phyloP scores from a whole-genome alignment of 208 protist genomes.

The Acanthamoeba healyi region DNA sequence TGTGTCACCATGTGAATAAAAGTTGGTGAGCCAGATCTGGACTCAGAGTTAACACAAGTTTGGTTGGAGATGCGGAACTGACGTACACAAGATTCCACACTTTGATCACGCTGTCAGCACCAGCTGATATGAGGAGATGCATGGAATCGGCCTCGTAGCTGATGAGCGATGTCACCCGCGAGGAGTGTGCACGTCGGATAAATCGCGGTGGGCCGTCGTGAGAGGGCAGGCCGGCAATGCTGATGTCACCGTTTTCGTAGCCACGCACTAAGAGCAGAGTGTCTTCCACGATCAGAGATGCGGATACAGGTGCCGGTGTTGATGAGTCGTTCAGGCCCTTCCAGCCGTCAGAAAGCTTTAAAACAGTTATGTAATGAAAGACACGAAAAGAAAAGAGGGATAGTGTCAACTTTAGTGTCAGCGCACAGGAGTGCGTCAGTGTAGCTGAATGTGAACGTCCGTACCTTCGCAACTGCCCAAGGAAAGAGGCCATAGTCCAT shows the following conservation, averaged over 20 bases:
- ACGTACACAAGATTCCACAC: constrained; percentile 69
- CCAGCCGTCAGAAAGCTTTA: constrained; percentile 6
- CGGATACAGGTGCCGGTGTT: neutral
- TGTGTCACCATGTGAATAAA: neutral
- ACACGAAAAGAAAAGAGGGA: neutral
- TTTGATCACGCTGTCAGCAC: constrained; percentile 55
- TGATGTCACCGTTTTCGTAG: constrained; percentile 67
- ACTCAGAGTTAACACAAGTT: no score
- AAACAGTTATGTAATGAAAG: neutral
- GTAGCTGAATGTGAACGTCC: no score
- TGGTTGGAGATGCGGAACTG: neutral
- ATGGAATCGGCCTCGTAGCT: neutral
- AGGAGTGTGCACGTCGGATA: constrained; percentile 13
- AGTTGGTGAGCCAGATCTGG: neutral
- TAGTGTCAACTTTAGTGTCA: no score
- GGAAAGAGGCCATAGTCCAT: neutral
- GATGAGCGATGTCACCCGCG: constrained; percentile 25
- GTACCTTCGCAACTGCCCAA: neutral
- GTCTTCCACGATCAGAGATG: constrained; percentile 30
- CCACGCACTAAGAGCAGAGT: constrained; percentile 29
- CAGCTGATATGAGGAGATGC: constrained; percentile 1
- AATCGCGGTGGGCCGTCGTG: neutral
- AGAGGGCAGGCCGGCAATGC: constrained; percentile 14
- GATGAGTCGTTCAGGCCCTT: neutral
- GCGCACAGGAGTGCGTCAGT: no score